phyloP scores from a whole-genome alignment of 345 rosid species.

The Corchorus capsularis region DNA sequence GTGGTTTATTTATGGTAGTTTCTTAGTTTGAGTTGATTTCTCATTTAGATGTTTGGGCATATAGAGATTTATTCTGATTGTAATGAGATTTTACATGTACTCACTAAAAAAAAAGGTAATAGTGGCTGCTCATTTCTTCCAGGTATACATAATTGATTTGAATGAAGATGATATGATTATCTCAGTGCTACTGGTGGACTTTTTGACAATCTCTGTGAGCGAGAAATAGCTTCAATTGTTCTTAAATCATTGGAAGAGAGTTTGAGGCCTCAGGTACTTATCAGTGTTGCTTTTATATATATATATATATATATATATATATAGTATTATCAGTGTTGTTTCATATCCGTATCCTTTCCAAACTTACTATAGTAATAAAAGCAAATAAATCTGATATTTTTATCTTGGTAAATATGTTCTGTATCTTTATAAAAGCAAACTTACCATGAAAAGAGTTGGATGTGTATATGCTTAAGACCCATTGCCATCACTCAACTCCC shows the following conservation, averaged over 20 bases:
- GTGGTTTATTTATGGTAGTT: no score
- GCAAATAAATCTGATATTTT: no score
- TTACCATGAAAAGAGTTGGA: slow-evolving; percentile 9
- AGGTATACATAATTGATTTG: slow-evolving; percentile 56
- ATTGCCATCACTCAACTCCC: slow-evolving; percentile 44
- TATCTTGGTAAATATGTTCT: no score
- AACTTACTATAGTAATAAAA: no score
- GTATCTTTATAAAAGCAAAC: no score
- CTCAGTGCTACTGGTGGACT: slow-evolving; percentile 76
- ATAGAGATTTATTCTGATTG: no score
- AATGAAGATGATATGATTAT: slow-evolving; percentile 58
- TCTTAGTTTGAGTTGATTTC: no score
- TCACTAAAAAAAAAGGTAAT: no score
- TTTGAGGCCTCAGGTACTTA: slow-evolving; percentile 61
- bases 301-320: no score
- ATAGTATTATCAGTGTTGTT: neutral
- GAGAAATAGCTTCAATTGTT: slow-evolving; percentile 58
- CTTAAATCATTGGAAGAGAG: slow-evolving; percentile 43
- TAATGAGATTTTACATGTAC: no score
- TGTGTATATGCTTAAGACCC: slow-evolving; percentile 28
- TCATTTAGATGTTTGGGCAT: no score
- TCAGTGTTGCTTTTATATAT: no score
- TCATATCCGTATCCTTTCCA: neutral
- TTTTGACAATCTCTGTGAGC: slow-evolving; percentile 71
- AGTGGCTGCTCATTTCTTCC: slow-evolving; percentile 24